phyloP scores from a whole-genome alignment of 2,329 filamentous ascomycete species.

The Claviceps maximensis region DNA sequence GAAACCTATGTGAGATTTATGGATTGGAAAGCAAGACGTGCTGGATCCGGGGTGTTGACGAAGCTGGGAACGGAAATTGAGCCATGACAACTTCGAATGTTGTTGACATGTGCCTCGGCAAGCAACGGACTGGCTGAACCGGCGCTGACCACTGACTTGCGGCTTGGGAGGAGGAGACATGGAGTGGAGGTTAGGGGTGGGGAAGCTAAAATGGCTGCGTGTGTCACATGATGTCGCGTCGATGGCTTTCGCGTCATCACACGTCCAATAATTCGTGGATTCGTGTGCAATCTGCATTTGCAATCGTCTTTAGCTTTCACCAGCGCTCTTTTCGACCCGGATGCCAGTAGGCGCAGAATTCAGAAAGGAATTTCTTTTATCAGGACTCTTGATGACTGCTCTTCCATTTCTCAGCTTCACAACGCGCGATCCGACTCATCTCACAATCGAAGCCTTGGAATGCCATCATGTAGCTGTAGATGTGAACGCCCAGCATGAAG shows the following conservation, averaged over 20 bases:
- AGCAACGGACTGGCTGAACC: not conserved
- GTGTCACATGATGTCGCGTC: constrained; percentile 5
- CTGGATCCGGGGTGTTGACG: not conserved
- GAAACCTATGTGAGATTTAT: not conserved
- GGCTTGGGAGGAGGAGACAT: not conserved
- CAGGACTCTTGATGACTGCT: not conserved
- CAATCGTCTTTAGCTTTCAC: not conserved
- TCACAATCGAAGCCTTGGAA: not conserved
- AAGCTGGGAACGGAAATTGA: constrained; percentile 1
- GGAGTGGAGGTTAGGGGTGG: not conserved
- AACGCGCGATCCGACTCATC: not conserved
- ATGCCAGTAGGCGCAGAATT: not conserved
- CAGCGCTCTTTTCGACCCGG: not conserved
- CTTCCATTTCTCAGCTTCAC: not conserved
- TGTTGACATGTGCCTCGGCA: constrained; percentile 8
- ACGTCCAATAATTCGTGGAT: not conserved
- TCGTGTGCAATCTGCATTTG: not conserved
- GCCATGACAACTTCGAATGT: constrained; percentile 11
- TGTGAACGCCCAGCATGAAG: constrained; percentile 31
- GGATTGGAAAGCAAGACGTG: no score
- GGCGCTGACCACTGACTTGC: no score
- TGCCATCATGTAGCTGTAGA: constrained; percentile 2
- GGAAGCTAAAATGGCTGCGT: not conserved
- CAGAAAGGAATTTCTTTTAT: not conserved
- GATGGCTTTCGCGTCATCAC: not conserved